Evolutionary conservation across 2,329 filamentous ascomycete genomes (phyloP).

Genomic region (Fonsecaea erecta): DNA sequence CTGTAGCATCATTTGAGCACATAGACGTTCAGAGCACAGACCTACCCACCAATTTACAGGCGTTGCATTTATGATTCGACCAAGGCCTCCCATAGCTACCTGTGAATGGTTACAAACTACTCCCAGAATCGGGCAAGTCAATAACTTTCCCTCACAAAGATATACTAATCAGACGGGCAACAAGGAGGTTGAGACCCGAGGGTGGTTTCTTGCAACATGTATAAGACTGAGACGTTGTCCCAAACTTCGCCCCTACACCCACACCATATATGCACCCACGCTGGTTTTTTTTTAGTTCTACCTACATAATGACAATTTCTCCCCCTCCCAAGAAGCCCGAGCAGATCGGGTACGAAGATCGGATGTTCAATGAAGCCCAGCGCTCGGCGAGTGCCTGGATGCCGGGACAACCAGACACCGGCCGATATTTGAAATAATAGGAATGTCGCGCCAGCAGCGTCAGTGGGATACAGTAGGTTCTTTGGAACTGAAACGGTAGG

Average conservation of each 20-base stretch:
- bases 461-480: not conserved
- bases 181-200: too few species aligned
- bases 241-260: not conserved
- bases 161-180: not conserved
- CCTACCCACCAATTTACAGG: not conserved
- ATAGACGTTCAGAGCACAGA: not conserved
- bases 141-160: not conserved
- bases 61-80: not conserved
- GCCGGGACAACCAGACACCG: not conserved
- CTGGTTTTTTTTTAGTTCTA: not conserved
- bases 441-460: not conserved
- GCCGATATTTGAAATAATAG: not conserved
- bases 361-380: not conserved
- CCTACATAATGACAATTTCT: not conserved
- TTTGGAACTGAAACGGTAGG: not conserved
- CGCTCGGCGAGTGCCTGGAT: not conserved
- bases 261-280: not conserved
- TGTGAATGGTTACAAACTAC: not conserved
- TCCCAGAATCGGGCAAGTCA: constrained; percentile 3
- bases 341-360: too few species aligned
- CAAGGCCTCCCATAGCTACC: not conserved
- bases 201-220: not conserved
- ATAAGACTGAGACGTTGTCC: not conserved
- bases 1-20: not conserved
- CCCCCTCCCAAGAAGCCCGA: not conserved